Evolutionary conservation across 1,284 basidiomycete genomes (phyloP).

Genomic region (Cerioporus squamosus): DNA sequence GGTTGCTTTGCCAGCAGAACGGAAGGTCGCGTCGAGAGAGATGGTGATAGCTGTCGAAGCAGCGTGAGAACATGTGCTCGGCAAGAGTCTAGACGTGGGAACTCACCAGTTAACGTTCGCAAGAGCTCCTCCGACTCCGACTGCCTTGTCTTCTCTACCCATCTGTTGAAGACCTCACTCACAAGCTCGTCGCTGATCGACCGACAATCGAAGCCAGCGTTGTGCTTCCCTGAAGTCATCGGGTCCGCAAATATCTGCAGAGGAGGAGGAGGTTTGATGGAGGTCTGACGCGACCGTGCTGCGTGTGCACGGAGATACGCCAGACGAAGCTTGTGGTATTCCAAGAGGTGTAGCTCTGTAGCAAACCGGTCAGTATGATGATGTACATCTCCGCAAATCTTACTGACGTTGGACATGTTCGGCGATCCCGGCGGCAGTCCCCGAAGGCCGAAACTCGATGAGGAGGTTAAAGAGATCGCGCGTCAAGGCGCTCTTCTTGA

Average conservation of each 20-base stretch:
- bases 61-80: neutral
- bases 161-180: neutral
- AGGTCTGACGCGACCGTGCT: too few species aligned
- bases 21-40: conserved; percentile 4
- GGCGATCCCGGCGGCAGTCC: neutral
- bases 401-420: too few species aligned
- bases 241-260: neutral
- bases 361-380: neutral
- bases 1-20: neutral
- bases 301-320: neutral
- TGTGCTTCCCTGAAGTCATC: neutral
- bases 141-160: too few species aligned
- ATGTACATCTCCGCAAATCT: too few species aligned
- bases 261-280: too few species aligned
- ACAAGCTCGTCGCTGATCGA: conserved; percentile 1
- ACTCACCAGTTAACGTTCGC: too few species aligned
- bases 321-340: neutral
- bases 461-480: neutral
- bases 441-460: conserved; percentile 1
- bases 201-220: neutral
- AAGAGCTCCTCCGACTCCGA: too few species aligned
- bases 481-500: conserved; percentile 1
- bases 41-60: neutral
- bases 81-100: too few species aligned
- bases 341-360: conserved; percentile 3